Evolutionary conservation across 1,139 yeast genomes (phyloP), one percentile per base, ranked within the genome.

Genomic region (Saccharomycopsis phalli): DNA sequence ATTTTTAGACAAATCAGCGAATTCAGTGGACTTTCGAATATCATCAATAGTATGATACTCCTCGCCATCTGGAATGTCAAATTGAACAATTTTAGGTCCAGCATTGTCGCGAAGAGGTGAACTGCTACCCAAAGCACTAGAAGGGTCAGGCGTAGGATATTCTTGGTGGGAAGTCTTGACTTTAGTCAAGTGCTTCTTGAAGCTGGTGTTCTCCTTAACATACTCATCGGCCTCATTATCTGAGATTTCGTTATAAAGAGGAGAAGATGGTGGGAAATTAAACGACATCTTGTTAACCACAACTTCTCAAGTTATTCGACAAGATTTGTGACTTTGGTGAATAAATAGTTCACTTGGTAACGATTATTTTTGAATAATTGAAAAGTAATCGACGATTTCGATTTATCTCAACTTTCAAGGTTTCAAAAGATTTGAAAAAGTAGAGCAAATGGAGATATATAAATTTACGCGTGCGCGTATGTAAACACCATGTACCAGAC

Each of bases 131-230:
- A 34, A n/a, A 14, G 64, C 57, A 1, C 68, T 61, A 10, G 70
- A 65, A 14, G 69, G 69, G 34, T 63, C 61, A 25, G 71, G 71
- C 2, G 69, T 65, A 7, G 66, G 65, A 47, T 62, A 63, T 11
- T 55, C 54, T 8, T 5, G 13, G 11, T 10, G n/a, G n/a, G 20
- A 4, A 4, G 34, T n/a, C 14, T 18, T 32, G 25, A 19, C 18
- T 18, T 33, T 23, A 20, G 16, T 31, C 5, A 33, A 11, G 28
- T 30, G n/a, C 11, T 25, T 19, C 19, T 30, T 14, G 19, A 36
- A 29, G 27, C 38, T 35, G 18, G 37, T 8, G 11, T 20, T 35
- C 16, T 35, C 38, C n/a, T 35, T 16, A 16, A 35, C 33, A 27
- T 17, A 35, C 10, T 19, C 21, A 28, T 18, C 33, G 16, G 19